Base-by-base conservation (phyloP, 1,284 basidiomycete genomes). In the Pseudozyma thailandica region DNA sequence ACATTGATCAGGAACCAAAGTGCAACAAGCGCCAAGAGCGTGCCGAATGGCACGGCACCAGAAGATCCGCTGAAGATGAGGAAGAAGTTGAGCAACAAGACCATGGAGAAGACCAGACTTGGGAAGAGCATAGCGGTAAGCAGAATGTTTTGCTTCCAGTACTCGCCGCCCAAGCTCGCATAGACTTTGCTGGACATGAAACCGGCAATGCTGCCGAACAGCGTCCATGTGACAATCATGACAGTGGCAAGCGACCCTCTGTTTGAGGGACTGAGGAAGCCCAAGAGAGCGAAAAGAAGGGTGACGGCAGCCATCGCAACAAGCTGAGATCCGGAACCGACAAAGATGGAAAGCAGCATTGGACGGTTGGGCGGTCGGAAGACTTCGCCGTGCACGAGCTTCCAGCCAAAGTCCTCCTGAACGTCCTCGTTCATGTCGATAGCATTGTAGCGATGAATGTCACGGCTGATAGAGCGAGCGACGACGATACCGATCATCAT, bases 361-460 rank as follows among this genome's bases (percentile, higher is more conserved):
- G 80, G 77, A 57, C 90, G 87, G 45, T 85, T 84, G 0, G 95
- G 95, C 4, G 91, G 86, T 27, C 95, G 89, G 87, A 97, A 98
- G 15, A 98, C 92, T 84, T 98, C 95, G 27, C 93, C 94, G 77
- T 97, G 94, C 10, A 98, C 89, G 18, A 95, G 87, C 80, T 98
- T 98, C 95, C 95, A 98, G 4, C 95, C 95, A 87, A 91, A 97
- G 79, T 98, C 95, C 42, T 97, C 94, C 85, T 96, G 94, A 0
- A 97, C 92, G 76, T 97, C 94, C 83, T 98, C 94, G 74, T 90
- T 91, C 30, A 95, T 85, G 83, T 97, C 94, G 72, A 95, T 92
- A 8, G 92, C 91, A 79, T 98, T 96, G 85, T 98, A 98, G n/a
- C 94, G 89, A 51, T 89, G 89, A 66, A 98, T 95, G 85, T 98